Conservation (phyloP, 1,139 yeast species). For the Yamadazyma diddensiae region DNA sequence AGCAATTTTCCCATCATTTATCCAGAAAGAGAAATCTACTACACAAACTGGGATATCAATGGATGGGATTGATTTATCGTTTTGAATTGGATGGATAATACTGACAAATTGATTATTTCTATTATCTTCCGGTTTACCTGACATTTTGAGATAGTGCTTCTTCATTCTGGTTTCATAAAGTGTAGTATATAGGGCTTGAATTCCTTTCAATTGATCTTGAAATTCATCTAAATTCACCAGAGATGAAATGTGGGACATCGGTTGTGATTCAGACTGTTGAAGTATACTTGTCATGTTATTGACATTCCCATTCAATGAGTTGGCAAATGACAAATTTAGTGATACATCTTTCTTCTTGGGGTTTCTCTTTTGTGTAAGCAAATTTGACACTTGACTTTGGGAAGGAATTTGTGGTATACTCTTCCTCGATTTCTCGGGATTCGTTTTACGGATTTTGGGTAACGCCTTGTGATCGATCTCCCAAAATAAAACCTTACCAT, state of each 20-base stretch:
- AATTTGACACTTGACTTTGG: not conserved
- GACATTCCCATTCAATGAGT: constrained; percentile 3
- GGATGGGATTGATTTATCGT: constrained; percentile 40
- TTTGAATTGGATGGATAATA: constrained; percentile 37
- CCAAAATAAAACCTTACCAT: constrained; percentile 67
- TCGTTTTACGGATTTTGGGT: constrained; percentile 33
- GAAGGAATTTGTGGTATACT: constrained; percentile 2
- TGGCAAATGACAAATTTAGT: constrained; percentile 2
- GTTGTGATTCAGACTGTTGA: constrained; percentile 3
- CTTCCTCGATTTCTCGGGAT: constrained; percentile 2
- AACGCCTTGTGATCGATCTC: constrained; percentile 67
- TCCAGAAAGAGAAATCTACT: constrained; percentile 33
- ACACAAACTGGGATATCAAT: constrained; percentile 36
- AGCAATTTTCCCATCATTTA: constrained; percentile 42
- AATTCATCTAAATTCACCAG: constrained; percentile 17
- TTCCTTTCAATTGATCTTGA: constrained; percentile 16
- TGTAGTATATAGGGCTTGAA: constrained; percentile 32
- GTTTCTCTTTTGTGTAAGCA: constrained; percentile 2
- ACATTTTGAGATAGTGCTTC: constrained; percentile 22
- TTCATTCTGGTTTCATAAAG: constrained; percentile 34
- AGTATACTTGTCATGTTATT: constrained; percentile 8
- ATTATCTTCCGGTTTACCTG: constrained; percentile 7
- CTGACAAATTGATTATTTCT: constrained; percentile 17
- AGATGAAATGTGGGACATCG: constrained; percentile 10
- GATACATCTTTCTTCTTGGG: constrained; percentile 1